Evolutionary conservation across 2,329 filamentous ascomycete genomes (phyloP), one percentile per base, ranked within the genome.

Genomic region (Trichoderma sp.): DNA sequence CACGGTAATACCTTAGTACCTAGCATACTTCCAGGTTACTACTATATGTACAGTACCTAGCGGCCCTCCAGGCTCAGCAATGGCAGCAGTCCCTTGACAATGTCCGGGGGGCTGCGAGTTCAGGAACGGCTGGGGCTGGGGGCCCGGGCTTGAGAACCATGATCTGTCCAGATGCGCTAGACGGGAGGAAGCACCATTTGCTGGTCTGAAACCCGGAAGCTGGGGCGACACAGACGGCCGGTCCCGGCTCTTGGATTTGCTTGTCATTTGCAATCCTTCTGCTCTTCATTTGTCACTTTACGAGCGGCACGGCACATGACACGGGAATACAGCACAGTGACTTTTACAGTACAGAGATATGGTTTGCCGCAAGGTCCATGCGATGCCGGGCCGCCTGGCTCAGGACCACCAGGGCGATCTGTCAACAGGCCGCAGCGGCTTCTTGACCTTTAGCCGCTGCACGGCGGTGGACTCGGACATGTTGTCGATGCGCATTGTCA

Each of bases 111-210:
- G 12, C 45, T 53, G 42, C 4, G 57, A n/a, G 27, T 17, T 42
- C 56, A 53, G 60, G 60, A 53, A 64, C 48, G 25, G 60, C 60
- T 48, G 72, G 73, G 71, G 61, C 71, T 70, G 70, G 68, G 29
- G 67, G 70, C 68, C 60, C 65, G 61, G 61, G 68, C 37, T 67
- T 48, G 48, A 60, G 56, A 67, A 57, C 29, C 37, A 57, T 65
- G 52, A 56, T 57, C 52, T 25, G 48, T 37, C n/a, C 48, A 64
- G 60, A 64, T 64, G 58, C 58, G 48, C 45, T 64, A 39, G 25
- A 25, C 22, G 48, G 54, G 42, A 50, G 42, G 32, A 39, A 35
- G 42, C 34, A 64, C 34, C n/a, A 32, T 27, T 27, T 22, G 10
- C n/a, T 19, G 8, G 50, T 13, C 42, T 34, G 4, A 50, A 50